Evolutionary conservation across 352 stramenopile genomes (phyloP).

Genomic region (Pythium phragmiticola): DNA sequence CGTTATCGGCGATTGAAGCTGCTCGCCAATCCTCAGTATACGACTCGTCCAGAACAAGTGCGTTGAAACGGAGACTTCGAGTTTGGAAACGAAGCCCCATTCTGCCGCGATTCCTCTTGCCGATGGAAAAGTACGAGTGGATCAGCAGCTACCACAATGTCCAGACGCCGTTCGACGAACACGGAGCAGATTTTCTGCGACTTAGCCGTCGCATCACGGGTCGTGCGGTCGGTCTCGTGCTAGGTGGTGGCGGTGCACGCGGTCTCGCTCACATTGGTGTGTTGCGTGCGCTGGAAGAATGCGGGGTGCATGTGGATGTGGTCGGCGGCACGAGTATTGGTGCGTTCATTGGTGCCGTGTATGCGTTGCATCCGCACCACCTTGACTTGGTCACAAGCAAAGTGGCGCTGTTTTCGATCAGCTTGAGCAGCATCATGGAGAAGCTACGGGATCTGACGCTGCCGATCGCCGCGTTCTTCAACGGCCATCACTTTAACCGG

Average conservation of each 20-base stretch:
- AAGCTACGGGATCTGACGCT: constrained; percentile 86
- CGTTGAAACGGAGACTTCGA: constrained; percentile 56
- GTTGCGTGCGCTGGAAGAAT: constrained; percentile 90
- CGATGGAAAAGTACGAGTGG: constrained; percentile 87
- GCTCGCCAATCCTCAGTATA: constrained; percentile 43
- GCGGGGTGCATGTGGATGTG: constrained; percentile 91
- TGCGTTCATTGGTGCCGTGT: constrained; percentile 83
- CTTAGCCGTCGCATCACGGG: constrained; percentile 91
- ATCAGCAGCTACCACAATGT: constrained; percentile 87
- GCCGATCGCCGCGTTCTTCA: constrained; percentile 89
- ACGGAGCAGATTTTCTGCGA: constrained; percentile 76
- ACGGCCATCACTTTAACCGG: constrained; percentile 79
- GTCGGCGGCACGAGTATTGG: constrained; percentile 92
- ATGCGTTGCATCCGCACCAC: constrained; percentile 74
- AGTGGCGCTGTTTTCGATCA: constrained; percentile 49
- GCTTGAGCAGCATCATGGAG: constrained; percentile 69
- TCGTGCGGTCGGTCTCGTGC: constrained; percentile 90
- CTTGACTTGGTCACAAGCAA: constrained; percentile 58
- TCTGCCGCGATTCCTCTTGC: constrained; percentile 64
- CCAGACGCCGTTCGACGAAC: constrained; percentile 72
- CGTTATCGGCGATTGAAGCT: constrained; percentile 48
- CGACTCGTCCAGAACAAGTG: constrained; percentile 50
- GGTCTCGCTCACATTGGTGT: constrained; percentile 95
- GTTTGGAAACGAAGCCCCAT: constrained; percentile 58
- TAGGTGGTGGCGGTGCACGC: constrained; percentile 92